Conservation (phyloP, 1,139 yeast species). For the Kodamaea derodonti region DNA sequence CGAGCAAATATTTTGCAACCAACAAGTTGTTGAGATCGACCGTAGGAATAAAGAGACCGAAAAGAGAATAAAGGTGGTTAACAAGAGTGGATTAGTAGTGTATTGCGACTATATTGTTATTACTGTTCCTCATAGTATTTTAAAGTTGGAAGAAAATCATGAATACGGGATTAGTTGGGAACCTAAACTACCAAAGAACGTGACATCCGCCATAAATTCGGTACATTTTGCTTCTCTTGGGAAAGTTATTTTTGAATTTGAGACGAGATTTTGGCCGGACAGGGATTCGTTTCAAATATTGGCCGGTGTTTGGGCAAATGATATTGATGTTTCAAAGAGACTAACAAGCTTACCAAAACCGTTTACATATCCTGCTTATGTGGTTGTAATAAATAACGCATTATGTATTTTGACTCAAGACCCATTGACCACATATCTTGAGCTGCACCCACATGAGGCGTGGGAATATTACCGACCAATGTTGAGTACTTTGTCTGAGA, state of each 20-base stretch:
- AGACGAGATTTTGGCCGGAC: slow-evolving; percentile 58
- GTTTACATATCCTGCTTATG: slow-evolving; percentile 28
- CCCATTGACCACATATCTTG: slow-evolving; percentile 56
- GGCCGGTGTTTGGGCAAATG: slow-evolving; percentile 14
- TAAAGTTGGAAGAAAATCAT: slow-evolving; percentile 36
- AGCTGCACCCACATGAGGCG: slow-evolving; percentile 32
- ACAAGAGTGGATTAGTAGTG: slow-evolving; percentile 8
- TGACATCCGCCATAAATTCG: slow-evolving; percentile 42
- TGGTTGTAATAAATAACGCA: slow-evolving; percentile 32
- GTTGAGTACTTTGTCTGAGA: slow-evolving; percentile 21
- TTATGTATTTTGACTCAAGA: slow-evolving; percentile 65
- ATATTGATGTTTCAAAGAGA: not conserved
- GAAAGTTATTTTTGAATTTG: slow-evolving; percentile 73
- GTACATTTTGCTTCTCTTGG: slow-evolving; percentile 74
- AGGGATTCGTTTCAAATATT: slow-evolving; percentile 52
- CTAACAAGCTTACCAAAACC: slow-evolving; percentile 18
- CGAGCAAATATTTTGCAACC: slow-evolving; percentile 36
- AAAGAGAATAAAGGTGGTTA: slow-evolving; percentile 10
- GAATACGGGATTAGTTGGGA: slow-evolving; percentile 51
- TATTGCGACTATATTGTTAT: slow-evolving; percentile 56
- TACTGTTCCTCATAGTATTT: slow-evolving; percentile 72
- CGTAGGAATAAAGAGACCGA: slow-evolving; percentile 15
- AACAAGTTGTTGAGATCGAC: slow-evolving; percentile 45
- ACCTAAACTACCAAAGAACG: slow-evolving; percentile 51
- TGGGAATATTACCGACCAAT: slow-evolving; percentile 40